Base-by-base conservation (phyloP, 306 rosid genomes). In the Cucurbita pepo region DNA sequence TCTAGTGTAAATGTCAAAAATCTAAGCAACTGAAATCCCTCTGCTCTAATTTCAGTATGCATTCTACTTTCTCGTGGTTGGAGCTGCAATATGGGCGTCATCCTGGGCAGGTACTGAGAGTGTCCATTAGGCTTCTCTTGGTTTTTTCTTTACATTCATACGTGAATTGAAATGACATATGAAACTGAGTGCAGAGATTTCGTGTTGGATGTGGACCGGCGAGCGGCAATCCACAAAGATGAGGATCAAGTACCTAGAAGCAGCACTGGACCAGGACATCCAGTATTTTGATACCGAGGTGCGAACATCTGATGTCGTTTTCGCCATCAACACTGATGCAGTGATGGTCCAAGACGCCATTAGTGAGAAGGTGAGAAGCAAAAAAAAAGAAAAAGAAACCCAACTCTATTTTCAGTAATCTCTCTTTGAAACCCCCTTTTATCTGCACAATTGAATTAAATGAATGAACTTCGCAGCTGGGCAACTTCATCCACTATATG, bases 181-280 rank as follows among this genome's bases (percentile, higher is more conserved):
- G 57, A 56, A 73, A 48, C 51, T 75, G 72, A 14, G 25, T 69
- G 89, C 87, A 94, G 98, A 94, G 86, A 94, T 94, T 79, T 94
- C 98, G 0, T 94, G 98, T 84, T 94, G 98, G 98, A 90, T 94
- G 98, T 94, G 98, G 98, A 94, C 87, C 0, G 98, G 98, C 56
- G 98, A 94, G 81, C 56, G 98, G 8, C 98, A 94, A 79, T 85
- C 98, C 41, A 94, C 98, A 3, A 94, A 80, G 88, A 87, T 94
- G 98, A 94, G 98, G 79, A 87, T 94, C 78, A 87, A 90, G 89
- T 94, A 90, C 74, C 78, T 94, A 12, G 96, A 94, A 81, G 92
- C 97, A 8, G 96, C 97, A 47, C 55, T 94, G 85, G 89, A 80
- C 65, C 98, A 94, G 76, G 98, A 94, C 83, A 86, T 94, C 82